These are phyloP conservation scores for Bipolaris victoriae DNA, from an alignment of 2,329 filamentous ascomycete species.

Conservation along the genomic window DNA sequence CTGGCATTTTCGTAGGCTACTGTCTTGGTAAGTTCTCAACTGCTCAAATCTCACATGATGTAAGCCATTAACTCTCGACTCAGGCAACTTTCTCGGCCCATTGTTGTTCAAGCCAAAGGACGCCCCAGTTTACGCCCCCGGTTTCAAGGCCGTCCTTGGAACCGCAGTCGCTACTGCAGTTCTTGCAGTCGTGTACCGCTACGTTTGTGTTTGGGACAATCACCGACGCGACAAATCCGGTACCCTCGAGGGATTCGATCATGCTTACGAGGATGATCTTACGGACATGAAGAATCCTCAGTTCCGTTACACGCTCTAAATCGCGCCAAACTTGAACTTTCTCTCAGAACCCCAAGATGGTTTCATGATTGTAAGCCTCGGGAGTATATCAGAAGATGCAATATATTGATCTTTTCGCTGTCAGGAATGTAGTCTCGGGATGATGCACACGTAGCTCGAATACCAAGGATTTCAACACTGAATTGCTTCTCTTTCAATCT, in stretches of 20 bases:
- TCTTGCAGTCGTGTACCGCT: slow-evolving; percentile 54
- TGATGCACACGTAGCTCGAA: neutral
- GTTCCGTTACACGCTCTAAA: slow-evolving; percentile 27
- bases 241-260: slow-evolving; percentile 57
- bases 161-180: slow-evolving; percentile 44
- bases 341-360: neutral
- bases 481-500: too few relatives aligned
- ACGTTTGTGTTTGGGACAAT: slow-evolving; percentile 55
- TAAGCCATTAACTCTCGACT: neutral
- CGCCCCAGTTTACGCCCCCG: neutral
- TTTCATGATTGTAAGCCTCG: neutral
- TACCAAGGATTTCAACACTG: too few relatives aligned
- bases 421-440: neutral
- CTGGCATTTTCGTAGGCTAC: slow-evolving; percentile 59
- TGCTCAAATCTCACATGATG: neutral
- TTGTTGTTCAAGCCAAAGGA: neutral
- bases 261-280: slow-evolving; percentile 61
- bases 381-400: neutral
- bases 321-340: neutral
- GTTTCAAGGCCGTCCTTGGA: slow-evolving; percentile 51
- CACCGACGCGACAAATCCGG: slow-evolving; percentile 52
- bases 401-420: too few relatives aligned
- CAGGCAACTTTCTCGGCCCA: neutral
- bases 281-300: slow-evolving; percentile 50
- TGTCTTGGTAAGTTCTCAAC: slow-evolving; percentile 51